Conservation (phyloP, 2,329 filamentous ascomycete species). For the Aaosphaeria arxii region DNA sequence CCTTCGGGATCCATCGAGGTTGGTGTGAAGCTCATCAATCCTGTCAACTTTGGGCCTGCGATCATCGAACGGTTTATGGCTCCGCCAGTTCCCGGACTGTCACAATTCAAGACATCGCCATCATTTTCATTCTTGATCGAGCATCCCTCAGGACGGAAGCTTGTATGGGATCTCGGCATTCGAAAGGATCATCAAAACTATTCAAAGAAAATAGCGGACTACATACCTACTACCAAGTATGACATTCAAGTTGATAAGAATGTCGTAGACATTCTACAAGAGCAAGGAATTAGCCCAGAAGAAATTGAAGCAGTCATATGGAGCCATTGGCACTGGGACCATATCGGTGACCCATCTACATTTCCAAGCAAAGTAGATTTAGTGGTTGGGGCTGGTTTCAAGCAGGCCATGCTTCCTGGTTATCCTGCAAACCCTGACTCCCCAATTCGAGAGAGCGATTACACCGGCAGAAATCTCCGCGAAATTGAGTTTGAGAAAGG, state of each 20-base stretch:
- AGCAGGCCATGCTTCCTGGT: constrained; percentile 45
- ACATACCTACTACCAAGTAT: constrained; percentile 21
- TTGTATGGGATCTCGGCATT: constrained; percentile 49
- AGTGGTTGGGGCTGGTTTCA: constrained; percentile 54
- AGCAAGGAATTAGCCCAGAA: constrained; percentile 26
- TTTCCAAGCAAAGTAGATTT: constrained; percentile 49
- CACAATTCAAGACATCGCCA: constrained; percentile 27
- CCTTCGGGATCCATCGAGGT: constrained; percentile 7
- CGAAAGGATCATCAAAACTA: constrained; percentile 46
- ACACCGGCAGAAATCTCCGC: constrained; percentile 15
- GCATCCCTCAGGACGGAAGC: constrained; percentile 40
- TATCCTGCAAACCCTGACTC: constrained; percentile 37
- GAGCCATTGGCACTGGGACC: constrained; percentile 51
- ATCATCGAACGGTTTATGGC: constrained; percentile 29
- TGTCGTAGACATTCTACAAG: constrained; percentile 38
- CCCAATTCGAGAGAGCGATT: constrained; percentile 19
- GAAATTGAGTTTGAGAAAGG: constrained; percentile 17
- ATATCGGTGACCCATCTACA: constrained; percentile 49
- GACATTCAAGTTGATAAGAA: constrained; percentile 43
- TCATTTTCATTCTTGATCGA: constrained; percentile 49
- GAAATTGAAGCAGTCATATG: constrained; percentile 40
- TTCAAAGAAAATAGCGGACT: constrained; percentile 10
- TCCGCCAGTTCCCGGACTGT: constrained; percentile 14
- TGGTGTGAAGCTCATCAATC: constrained; percentile 31
- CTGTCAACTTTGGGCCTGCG: constrained; percentile 38